Base-by-base conservation (phyloP, 1,284 basidiomycete species). In the Marasmius tenuissimus region DNA sequence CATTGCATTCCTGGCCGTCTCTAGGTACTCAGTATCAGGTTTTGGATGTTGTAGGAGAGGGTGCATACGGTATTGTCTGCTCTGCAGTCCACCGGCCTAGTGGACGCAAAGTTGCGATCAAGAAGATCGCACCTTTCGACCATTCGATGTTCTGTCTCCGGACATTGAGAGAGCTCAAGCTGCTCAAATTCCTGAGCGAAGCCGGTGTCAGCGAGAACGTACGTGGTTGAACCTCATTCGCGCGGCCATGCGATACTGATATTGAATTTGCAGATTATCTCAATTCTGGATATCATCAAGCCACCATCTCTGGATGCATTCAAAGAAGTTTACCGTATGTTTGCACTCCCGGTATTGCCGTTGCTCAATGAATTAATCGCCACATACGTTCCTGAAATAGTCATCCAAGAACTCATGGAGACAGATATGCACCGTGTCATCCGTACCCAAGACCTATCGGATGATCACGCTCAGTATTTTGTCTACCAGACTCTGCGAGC, bases 391-490 rank as follows among this genome's bases (percentile, higher is more conserved):
- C 88, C n/a, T 63, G 56, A 59, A 38, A 48, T 61, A 82, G 81
- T 83, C 62, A 78, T 83, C 63, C 81, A 83, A 69, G 81, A 83
- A 65, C 70, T 83, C 65, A 83, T 96, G 94, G 94, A 96, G 73
- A 94, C 92, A 0, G 93, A 95, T 73, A 79, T 96, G 69, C 92
- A 96, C 72, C 87, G 93, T 59, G 93, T 96, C 45, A 93, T 96
- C 65, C 84, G 91, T 51, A 93, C 92, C 0, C 93, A 95, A 76
- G 85, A 90, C 63, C 80, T 96, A 50, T 89, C 86, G 61, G 92
- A 96, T 70, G 93, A 96, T 73, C 96, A 97, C 74, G 94, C 88
- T 71, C 94, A 97, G 75, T 97, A 97, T 75, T 94, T 94, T 72
- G 87, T 93, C 63, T 91, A 91, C 68, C 93, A 95, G 73, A 96